Base-by-base conservation (phyloP, 2,329 filamentous ascomycete genomes). In the Parastagonospora nodorum region DNA sequence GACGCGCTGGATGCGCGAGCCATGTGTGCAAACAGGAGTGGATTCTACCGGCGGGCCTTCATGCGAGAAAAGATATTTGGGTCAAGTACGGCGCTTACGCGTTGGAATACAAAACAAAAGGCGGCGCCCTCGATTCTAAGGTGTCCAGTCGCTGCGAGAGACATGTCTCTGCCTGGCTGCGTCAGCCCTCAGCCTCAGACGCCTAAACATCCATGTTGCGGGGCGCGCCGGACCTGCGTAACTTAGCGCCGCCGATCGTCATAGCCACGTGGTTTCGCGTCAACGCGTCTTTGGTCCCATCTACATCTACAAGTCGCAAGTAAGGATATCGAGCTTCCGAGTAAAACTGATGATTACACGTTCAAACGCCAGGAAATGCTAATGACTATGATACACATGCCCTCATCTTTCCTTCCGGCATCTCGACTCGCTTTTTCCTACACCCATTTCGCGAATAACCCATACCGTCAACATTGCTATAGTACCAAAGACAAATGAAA, bases 1-100 rank as follows among this genome's bases (percentile, higher is more conserved):
- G 68, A 63, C 33, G 65, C 63, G 39, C 39, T 45, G n/a, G 49
- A 32, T 24, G 41, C 42, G 30, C 50, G 37, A 36, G 32, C 37
- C 41, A 43, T 41, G 36, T 35, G 39, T 19, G 11, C 19, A 11
- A 16, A 12, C 6, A 14, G 14, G 12, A 27, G 15, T 16, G 15
- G 4, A 11, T 10, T 8, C 4, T 14, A 42, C 14, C 4, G 10
- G 14, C 9, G 27, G 8, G 27, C 3, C 19, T 24, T 3, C 19
- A 24, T 24, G 19, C 19, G 19, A 24, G 19, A 24, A 24, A 24
- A 24, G 19, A 5, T 24, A 5, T 24, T 24, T 24, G 3, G 5
- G n/a, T n/a, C 19, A 24, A 24, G 19, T 24, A 24, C 19, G 19
- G 19, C 19, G 19, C 19, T 24, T 24, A 24, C 19, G 19, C 19